Conservation (phyloP, 345 rosid genomes). For the Aegle marmelos region DNA sequence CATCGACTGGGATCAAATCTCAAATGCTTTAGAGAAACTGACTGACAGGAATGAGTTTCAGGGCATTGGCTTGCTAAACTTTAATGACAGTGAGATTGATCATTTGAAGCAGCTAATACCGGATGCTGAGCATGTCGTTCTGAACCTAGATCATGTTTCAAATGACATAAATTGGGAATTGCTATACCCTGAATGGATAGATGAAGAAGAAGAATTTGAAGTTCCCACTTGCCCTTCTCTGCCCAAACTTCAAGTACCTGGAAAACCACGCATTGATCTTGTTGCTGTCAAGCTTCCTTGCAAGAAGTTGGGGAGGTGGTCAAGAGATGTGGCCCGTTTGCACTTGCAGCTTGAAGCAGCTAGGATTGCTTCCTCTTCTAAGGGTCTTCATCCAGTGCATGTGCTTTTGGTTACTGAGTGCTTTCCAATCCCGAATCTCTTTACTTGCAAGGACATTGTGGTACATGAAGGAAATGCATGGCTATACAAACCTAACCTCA, state of each 20-base stretch:
- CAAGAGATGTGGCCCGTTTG: slow-evolving; percentile 79
- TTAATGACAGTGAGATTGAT: slow-evolving; percentile 55
- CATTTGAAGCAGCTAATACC: slow-evolving; percentile 54
- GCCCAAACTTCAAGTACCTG: slow-evolving; percentile 63
- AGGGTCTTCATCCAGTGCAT: slow-evolving; percentile 66
- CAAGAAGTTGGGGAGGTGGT: slow-evolving; percentile 58
- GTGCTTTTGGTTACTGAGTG: slow-evolving; percentile 69
- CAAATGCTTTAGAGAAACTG: slow-evolving; percentile 46
- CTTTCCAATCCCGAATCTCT: slow-evolving; percentile 76
- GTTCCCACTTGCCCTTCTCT: slow-evolving; percentile 77
- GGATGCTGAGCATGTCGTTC: slow-evolving; percentile 55
- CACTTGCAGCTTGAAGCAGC: slow-evolving; percentile 88
- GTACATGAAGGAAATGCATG: slow-evolving; percentile 55
- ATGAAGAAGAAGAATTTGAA: slow-evolving; percentile 82
- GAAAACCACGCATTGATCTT: slow-evolving; percentile 73
- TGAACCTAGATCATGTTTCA: slow-evolving; percentile 43
- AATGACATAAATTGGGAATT: slow-evolving; percentile 70
- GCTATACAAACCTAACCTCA: slow-evolving; percentile 70
- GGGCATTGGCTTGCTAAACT: slow-evolving; percentile 75
- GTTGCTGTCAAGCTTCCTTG: slow-evolving; percentile 82
- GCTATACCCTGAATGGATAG: slow-evolving; percentile 90
- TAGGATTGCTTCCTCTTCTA: slow-evolving; percentile 71
- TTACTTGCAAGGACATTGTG: slow-evolving; percentile 73
- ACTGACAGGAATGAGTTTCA: slow-evolving; percentile 44
- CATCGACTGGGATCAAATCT: slow-evolving; percentile 62